A percentile compares a stretch with the other conserved stretches of the same genome.
phyloP scores from a whole-genome alignment of 352 stramenopile species.

The Phytophthora tubulina region DNA sequence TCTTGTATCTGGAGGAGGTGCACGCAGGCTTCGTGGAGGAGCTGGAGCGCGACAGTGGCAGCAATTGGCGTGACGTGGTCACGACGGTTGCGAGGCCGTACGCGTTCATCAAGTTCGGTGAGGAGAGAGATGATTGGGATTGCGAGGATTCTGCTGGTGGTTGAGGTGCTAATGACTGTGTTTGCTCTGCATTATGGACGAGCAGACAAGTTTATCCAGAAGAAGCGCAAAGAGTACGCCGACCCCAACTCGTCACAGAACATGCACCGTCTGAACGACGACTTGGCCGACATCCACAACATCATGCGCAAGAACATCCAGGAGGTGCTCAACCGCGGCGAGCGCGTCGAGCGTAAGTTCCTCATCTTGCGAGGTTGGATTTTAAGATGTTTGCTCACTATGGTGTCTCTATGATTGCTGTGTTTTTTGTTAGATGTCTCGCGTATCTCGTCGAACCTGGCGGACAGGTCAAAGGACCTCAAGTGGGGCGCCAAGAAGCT shows the following conservation, averaged over 20 bases:
- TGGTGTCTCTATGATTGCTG: conserved; percentile 9
- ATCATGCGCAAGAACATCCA: conserved; percentile 99
- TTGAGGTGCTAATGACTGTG: conserved; percentile 6
- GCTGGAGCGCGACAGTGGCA: conserved; percentile 93
- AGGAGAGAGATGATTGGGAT: not conserved
- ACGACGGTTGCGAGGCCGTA: conserved; percentile 97
- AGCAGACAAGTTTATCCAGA: conserved; percentile 97
- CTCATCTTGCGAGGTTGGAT: not conserved
- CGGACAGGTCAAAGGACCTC: conserved; percentile 96
- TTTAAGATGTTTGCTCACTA: conserved; percentile 9
- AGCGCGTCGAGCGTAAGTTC: conserved; percentile 85
- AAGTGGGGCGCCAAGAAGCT: conserved; percentile 98
- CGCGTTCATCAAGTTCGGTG: conserved; percentile 98
- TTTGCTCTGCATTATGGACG: not conserved
- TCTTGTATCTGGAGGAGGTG: conserved; percentile 98
- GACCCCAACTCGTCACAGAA: conserved; percentile 96
- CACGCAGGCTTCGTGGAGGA: conserved; percentile 95
- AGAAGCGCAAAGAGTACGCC: conserved; percentile 97
- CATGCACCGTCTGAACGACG: conserved; percentile 97
- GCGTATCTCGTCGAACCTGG: conserved; percentile 91
- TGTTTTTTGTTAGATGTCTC: conserved; percentile 73
- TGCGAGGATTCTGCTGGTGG: not conserved
- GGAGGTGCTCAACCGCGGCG: conserved; percentile 93
- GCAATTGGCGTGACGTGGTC: conserved; percentile 92
- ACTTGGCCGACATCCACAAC: conserved; percentile 98